Evolutionary conservation across 2,329 filamentous ascomycete genomes (phyloP).

Genomic region (Zopfia rhizophila): DNA sequence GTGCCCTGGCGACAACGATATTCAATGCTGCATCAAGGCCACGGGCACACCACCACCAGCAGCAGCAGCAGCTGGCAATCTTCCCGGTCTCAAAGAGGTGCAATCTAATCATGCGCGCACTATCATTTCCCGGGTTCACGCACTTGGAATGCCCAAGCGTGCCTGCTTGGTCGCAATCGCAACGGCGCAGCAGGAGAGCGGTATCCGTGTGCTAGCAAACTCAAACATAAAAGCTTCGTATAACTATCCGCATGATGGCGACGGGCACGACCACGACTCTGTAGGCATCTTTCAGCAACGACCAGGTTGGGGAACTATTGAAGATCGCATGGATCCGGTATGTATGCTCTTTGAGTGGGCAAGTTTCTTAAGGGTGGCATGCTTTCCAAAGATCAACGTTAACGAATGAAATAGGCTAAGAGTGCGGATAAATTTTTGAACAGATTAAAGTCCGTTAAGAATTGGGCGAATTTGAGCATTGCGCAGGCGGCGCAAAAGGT

Average conservation of each 20-base stretch:
- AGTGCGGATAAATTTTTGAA: constrained; percentile 16
- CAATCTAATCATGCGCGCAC: constrained; percentile 11
- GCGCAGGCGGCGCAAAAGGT: constrained; percentile 14
- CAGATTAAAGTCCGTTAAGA: constrained; percentile 8
- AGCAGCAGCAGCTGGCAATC: constrained; percentile 1
- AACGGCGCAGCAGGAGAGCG: constrained; percentile 11
- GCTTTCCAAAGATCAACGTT: too few species aligned
- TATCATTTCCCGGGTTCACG: constrained; percentile 9
- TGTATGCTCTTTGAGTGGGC: too few species aligned
- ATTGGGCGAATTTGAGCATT: constrained; percentile 9
- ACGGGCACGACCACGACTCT: constrained; percentile 14
- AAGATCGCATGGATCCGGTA: constrained; percentile 16
- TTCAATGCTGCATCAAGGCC: constrained; percentile 14
- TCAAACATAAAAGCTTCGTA: constrained; percentile 4
- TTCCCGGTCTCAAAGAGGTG: constrained; percentile 10
- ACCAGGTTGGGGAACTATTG: constrained; percentile 10
- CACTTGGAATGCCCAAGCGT: constrained; percentile 9
- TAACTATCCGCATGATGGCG: constrained; percentile 16
- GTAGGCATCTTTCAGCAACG: constrained; percentile 18
- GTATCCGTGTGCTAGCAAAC: constrained; percentile 12
- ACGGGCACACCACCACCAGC: background rate
- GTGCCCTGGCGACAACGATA: constrained; percentile 13
- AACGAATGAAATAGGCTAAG: too few species aligned
- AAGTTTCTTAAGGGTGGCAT: too few species aligned
- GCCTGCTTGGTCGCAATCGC: constrained; percentile 16